Evolutionary conservation across 164 flowering plant genomes (phyloP).

Genomic region (Kingdonia uniflora): DNA sequence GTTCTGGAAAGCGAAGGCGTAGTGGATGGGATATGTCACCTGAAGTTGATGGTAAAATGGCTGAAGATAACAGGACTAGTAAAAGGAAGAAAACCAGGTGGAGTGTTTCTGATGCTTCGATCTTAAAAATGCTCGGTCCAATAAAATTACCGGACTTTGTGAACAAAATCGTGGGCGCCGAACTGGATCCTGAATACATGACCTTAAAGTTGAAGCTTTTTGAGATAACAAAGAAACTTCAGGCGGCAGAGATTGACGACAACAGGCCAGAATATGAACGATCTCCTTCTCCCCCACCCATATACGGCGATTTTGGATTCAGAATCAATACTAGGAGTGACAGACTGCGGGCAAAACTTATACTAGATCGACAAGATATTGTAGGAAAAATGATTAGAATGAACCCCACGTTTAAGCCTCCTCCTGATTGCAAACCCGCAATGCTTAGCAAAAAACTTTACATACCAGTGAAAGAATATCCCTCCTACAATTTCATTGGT

Average conservation of each 20-base stretch:
- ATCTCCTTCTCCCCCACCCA: constrained; percentile 21
- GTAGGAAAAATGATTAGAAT: constrained; percentile 22
- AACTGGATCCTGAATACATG: constrained; percentile 15
- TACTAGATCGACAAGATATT: constrained; percentile 19
- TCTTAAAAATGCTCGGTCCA: constrained; percentile 31
- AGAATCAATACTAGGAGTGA: constrained; percentile 17
- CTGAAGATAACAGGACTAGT: constrained; percentile 13
- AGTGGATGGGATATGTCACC: constrained; percentile 17
- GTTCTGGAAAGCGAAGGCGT: constrained; percentile 30
- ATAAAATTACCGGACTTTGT: constrained; percentile 29
- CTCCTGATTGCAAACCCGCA: constrained; percentile 16
- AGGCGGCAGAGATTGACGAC: constrained; percentile 12
- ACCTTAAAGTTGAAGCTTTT: constrained; percentile 16
- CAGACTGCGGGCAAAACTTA: constrained; percentile 17
- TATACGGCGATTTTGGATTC: constrained; percentile 13
- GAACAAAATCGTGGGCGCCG: constrained; percentile 1
- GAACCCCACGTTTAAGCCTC: constrained; percentile 27
- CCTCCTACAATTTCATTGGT: constrained; percentile 37
- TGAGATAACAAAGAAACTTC: constrained; percentile 19
- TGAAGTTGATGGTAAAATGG: constrained; percentile 11
- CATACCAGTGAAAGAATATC: constrained; percentile 38
- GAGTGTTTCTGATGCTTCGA: constrained; percentile 15
- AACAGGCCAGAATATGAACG: constrained; percentile 12
- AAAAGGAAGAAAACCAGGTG: constrained; percentile 30
- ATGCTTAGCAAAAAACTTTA: constrained; percentile 34